A percentile compares a stretch with the other conserved stretches of the same genome.
phyloP scores from a whole-genome alignment of 805 yeast genomes.

The Cyberlindnera bimundalis region DNA sequence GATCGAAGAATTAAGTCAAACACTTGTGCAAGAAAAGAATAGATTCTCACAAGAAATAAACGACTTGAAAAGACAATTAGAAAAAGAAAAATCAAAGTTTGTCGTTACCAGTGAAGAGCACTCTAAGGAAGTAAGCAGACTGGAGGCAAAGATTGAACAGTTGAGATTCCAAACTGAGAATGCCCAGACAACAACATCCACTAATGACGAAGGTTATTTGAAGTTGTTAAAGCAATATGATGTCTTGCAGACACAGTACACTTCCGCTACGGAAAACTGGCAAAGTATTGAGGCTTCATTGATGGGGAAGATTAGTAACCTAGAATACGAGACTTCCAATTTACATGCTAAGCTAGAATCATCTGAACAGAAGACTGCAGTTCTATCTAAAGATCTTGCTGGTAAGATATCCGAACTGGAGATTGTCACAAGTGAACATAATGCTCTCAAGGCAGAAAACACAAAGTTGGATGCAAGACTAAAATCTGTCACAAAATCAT shows the following conservation, averaged over 20 bases:
- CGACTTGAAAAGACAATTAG: slow-evolving; percentile 30
- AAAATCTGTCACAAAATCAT: slow-evolving; percentile 25
- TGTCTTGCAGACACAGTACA: slow-evolving; percentile 63
- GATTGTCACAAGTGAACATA: slow-evolving; percentile 18
- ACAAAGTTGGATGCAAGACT: slow-evolving; percentile 20
- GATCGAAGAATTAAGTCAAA: slow-evolving; percentile 24
- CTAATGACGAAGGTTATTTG: slow-evolving; percentile 37
- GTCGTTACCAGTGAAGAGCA: slow-evolving; percentile 22
- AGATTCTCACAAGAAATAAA: slow-evolving; percentile 27
- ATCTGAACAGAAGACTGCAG: slow-evolving; percentile 25
- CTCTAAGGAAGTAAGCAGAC: slow-evolving; percentile 45
- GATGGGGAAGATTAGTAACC: slow-evolving; percentile 40
- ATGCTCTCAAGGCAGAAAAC: slow-evolving; percentile 28
- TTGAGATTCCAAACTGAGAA: slow-evolving; percentile 61
- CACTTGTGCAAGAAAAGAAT: slow-evolving; percentile 24
- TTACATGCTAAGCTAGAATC: slow-evolving; percentile 29
- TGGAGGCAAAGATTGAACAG: slow-evolving; percentile 70
- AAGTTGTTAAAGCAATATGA: slow-evolving; percentile 47
- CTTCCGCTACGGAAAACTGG: slow-evolving; percentile 80
- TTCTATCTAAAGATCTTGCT: slow-evolving; percentile 30
- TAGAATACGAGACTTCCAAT: slow-evolving; percentile 44
- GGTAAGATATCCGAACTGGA: slow-evolving; percentile 25
- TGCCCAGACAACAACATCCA: slow-evolving; percentile 27
- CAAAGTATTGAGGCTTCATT: slow-evolving; percentile 70
- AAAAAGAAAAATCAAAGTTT: slow-evolving; percentile 34